Percentiles rank a stretch among this genome's conserved stretches.
Conservation (phyloP, 345 rosid species). For the Corchorus olitorius region DNA sequence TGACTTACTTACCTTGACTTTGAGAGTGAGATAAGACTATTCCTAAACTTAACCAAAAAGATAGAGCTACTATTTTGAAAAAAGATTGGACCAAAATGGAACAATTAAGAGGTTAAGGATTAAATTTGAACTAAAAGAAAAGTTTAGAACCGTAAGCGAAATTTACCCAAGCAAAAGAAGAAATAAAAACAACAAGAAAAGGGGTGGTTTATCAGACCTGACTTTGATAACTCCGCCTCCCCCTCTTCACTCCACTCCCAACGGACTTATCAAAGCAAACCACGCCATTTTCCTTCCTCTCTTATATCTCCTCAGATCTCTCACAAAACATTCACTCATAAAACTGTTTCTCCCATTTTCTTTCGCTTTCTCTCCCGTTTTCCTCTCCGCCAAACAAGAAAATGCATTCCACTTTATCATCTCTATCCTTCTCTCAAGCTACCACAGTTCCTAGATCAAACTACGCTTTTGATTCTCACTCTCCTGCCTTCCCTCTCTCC, state of each 20-base stretch:
- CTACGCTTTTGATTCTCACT: conserved; percentile 26
- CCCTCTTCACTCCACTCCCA: conserved; percentile 16
- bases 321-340: neutral
- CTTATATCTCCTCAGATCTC: conserved; percentile 28
- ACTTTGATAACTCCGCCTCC: conserved; percentile 63
- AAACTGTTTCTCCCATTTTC: too few species aligned
- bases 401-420: conserved; percentile 60
- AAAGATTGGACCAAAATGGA: too few species aligned
- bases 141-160: neutral
- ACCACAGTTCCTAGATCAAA: conserved; percentile 39
- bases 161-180: neutral
- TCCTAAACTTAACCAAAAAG: too few species aligned
- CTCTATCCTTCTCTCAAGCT: conserved; percentile 51
- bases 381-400: neutral
- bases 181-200: neutral
- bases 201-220: conserved; percentile 53
- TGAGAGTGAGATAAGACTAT: too few species aligned
- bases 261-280: conserved; percentile 47
- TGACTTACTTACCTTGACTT: too few species aligned
- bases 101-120: too few species aligned
- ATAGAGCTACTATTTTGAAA: too few species aligned
- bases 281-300: conserved; percentile 10
- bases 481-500: conserved; percentile 22
- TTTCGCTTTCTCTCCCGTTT: conserved; percentile 1
- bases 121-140: too few species aligned